Conservation (phyloP, 2,329 filamentous ascomycete species). For the Pleomassaria siparia region DNA sequence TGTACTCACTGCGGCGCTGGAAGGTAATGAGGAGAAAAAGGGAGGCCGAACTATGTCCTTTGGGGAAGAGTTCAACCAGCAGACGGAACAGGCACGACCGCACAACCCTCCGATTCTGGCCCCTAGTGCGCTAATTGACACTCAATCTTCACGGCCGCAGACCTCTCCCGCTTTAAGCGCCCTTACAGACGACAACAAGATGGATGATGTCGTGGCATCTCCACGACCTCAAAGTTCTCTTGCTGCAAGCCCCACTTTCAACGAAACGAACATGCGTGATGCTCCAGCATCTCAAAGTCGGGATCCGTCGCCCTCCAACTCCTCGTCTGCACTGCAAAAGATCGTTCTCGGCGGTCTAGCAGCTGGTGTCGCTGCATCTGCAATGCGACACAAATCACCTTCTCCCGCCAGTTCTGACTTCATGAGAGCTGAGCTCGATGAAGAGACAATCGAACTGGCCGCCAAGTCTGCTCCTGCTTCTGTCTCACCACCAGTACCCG, state of each 20-base stretch:
- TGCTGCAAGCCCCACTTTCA: conserved; percentile 24
- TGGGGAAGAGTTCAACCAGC: conserved; percentile 2
- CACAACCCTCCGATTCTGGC: not conserved
- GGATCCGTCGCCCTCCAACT: conserved; percentile 19
- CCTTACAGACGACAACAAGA: conserved; percentile 26
- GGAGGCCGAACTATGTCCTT: conserved; percentile 15
- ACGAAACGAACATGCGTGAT: conserved; percentile 28
- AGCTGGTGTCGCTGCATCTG: conserved; percentile 26
- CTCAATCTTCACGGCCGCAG: not conserved
- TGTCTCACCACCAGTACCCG: conserved; percentile 9
- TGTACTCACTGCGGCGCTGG: conserved; percentile 19
- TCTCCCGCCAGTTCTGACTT: conserved; percentile 22
- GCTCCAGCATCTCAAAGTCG: conserved; percentile 8
- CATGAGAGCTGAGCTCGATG: conserved; percentile 25
- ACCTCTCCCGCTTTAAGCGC: conserved; percentile 26
- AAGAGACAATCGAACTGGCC: conserved; percentile 21
- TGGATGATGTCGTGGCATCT: conserved; percentile 15
- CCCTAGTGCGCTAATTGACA: not conserved
- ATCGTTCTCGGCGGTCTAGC: conserved; percentile 30
- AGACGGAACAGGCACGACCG: not conserved
- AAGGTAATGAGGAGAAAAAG: conserved; percentile 21
- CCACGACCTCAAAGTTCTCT: conserved; percentile 18
- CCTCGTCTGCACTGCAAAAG: conserved; percentile 28
- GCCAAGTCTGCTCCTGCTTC: conserved; percentile 10
- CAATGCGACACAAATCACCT: conserved; percentile 16